These are phyloP conservation scores for Gloeostereum incarnatum DNA, from an alignment of 768 basidiomycete genomes.

Conservation along the genomic window DNA sequence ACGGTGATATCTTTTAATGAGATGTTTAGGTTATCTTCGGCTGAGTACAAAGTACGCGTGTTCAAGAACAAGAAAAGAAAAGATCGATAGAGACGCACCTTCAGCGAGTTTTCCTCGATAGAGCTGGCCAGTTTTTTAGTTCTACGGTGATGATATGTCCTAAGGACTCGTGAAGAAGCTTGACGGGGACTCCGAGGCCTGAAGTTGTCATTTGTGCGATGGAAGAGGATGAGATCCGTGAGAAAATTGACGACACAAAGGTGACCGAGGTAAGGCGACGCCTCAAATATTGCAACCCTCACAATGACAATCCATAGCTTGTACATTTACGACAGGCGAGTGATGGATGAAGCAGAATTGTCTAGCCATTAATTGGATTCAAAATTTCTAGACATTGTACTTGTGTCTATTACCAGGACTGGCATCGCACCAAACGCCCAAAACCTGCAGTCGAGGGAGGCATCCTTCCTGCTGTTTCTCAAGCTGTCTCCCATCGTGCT, in stretches of 20 bases:
- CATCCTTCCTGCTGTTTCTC: conserved; percentile 74
- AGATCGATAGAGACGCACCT: conserved; percentile 41
- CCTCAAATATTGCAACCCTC: conserved; percentile 1
- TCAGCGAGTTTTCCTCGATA: conserved; percentile 97
- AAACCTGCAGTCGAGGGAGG: conserved; percentile 66
- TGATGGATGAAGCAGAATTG: conserved; percentile 4
- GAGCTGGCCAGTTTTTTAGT: conserved; percentile 92
- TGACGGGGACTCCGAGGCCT: conserved; percentile 91
- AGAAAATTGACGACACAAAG: too few species aligned
- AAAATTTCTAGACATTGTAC: conserved; percentile 62
- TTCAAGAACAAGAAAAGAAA: conserved; percentile 12
- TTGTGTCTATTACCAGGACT: conserved; percentile 94
- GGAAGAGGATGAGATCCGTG: too few species aligned
- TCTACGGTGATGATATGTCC: conserved; percentile 98
- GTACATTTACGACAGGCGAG: conserved; percentile 88
- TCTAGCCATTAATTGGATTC: conserved; percentile 2
- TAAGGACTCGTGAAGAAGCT: conserved; percentile 91
- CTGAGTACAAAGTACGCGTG: conserved; percentile 30
- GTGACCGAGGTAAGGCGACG: too few species aligned
- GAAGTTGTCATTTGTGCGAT: conserved; percentile 47
- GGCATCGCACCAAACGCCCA: conserved; percentile 73
- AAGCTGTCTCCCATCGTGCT: conserved; percentile 38
- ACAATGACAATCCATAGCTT: conserved; percentile 85
- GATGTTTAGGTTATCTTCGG: conserved; percentile 97
- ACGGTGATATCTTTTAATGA: conserved; percentile 95